Conservation (phyloP, 306 rosid genomes). For the Hippophae rhamnoides region DNA sequence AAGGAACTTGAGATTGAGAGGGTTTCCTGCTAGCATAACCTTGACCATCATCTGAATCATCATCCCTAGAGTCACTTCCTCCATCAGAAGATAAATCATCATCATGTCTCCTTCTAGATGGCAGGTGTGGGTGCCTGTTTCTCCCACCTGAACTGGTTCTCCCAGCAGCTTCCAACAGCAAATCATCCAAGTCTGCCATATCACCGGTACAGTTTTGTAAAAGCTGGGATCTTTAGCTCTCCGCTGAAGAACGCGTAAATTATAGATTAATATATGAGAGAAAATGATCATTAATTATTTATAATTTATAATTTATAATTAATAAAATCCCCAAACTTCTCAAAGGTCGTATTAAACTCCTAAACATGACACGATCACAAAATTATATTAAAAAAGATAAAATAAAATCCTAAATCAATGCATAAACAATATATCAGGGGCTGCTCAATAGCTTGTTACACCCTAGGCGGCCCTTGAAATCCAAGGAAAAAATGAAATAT, state of each 20-base stretch:
- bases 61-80: constrained; percentile 67
- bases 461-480: no score
- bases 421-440: no score
- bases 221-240: constrained; percentile 3
- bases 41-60: constrained; percentile 64
- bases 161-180: constrained; percentile 92
- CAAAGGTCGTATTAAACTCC: no score
- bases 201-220: background rate
- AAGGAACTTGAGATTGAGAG: constrained; percentile 61
- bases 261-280: constrained; percentile 2
- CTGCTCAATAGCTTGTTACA: no score
- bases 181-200: constrained; percentile 78
- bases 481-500: no score
- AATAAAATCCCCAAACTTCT: no score
- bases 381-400: no score
- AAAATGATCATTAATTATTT: no score
- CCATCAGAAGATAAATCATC: constrained; percentile 70
- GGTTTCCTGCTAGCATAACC: constrained; percentile 41
- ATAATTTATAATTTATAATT: no score
- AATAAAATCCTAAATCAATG: no score
- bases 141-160: constrained; percentile 61
- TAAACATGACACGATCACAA: no score
- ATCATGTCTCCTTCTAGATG: constrained; percentile 49
- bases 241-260: constrained; percentile 18
- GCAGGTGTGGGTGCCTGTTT: constrained; percentile 43